Base-by-base conservation (phyloP, 345 rosid species). In the Citrus australasica region DNA sequence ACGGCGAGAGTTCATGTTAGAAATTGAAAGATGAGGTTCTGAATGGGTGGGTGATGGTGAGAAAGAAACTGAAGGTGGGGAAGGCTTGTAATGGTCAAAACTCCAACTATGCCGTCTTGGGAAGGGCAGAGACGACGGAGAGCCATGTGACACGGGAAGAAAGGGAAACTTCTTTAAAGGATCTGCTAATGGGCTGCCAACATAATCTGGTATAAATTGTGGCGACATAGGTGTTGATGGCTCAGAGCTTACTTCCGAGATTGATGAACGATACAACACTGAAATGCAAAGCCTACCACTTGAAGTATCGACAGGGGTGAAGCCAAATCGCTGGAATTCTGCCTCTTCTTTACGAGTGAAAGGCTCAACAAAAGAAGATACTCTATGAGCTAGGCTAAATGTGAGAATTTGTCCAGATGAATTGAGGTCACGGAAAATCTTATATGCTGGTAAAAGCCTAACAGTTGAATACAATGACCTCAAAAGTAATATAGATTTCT, bases 141-240 rank as follows among this genome's bases (percentile, higher is more conserved):
- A 94, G 72, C 92, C 88, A 40, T 85, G 92, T 2, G 95, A 80
- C 74, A 86, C 80, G 9, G 99, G 97, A 76, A 89, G 90, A 56
- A 91, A 88, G n/a, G 97, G 89, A 67, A 96, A 90, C 75, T 89
- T 90, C 85, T 87, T 96, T 42, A 94, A 79, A 13, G 97, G 98
- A 74, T 96, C 93, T 71, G 94, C 94, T 84, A 96, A 83, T 55
- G 99, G 99, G 82, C 99, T 94, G 63, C 99, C 99, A 83, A 96
- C 99, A 82, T 96, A 96, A 84, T 94, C 93, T 0, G 88, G 88
- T 74, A 96, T 96, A 83, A 92, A 88, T 27, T 90, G 95, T 24
- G 99, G 92, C 65, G 97, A 89, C 84, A 96, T 76, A 32, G 92
- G 94, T 22, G 98, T 88, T 22, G 94, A 90, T 48, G 93, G 81